Conservation (phyloP, 352 stramenopile genomes). For the Phytophthora parvispora region DNA sequence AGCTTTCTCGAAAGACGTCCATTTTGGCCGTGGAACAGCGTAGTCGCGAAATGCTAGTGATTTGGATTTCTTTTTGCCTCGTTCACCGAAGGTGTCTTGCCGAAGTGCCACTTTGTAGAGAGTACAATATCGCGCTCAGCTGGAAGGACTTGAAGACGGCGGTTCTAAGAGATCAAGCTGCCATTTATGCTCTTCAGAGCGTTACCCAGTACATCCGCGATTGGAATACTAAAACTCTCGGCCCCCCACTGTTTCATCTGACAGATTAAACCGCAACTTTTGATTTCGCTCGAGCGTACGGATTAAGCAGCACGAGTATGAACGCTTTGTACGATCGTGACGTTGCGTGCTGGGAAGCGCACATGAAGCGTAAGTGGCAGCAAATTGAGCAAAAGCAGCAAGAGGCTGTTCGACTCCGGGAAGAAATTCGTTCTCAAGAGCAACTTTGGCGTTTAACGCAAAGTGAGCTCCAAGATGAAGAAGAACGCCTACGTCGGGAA, state of each 20-base stretch:
- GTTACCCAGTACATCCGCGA: conserved; percentile 51
- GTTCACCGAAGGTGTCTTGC: conserved; percentile 34
- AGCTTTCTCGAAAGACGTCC: conserved; percentile 16
- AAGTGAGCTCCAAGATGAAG: not conserved
- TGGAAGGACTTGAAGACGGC: conserved; percentile 48
- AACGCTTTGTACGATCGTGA: conserved; percentile 10
- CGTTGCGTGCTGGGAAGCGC: conserved; percentile 20
- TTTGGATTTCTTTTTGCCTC: conserved; percentile 57
- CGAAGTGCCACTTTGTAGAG: conserved; percentile 8
- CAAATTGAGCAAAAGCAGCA: conserved; percentile 25
- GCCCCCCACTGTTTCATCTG: conserved; percentile 50
- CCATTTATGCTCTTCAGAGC: conserved; percentile 37
- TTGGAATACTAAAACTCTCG: conserved; percentile 29
- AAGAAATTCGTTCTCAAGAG: conserved; percentile 4
- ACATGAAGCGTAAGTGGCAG: conserved; percentile 18
- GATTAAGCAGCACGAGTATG: conserved; percentile 17
- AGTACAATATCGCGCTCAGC: conserved; percentile 55
- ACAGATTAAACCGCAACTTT: conserved; percentile 43
- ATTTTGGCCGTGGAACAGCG: conserved; percentile 44
- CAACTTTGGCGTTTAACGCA: not conserved
- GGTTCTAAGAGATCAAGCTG: conserved; percentile 40
- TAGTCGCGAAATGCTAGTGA: conserved; percentile 49
- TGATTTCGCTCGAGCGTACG: conserved; percentile 43
- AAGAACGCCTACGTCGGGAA: not conserved
- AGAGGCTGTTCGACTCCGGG: conserved; percentile 2